Base-by-base conservation (phyloP, 495 filamentous ascomycete genomes). In the Aspergillus haitiensis region DNA sequence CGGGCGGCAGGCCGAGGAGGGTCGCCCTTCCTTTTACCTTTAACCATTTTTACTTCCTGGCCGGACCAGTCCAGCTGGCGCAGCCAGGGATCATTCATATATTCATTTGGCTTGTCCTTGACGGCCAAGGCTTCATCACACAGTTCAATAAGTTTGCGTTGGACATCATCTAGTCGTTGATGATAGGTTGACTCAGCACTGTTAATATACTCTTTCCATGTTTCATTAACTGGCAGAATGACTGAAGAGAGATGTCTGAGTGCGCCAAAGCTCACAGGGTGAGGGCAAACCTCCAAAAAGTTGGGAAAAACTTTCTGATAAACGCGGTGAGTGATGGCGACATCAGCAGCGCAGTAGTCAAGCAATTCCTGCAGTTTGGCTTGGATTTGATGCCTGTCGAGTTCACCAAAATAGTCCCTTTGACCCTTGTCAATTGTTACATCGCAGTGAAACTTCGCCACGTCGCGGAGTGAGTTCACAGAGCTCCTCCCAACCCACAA, bases 191-290 rank as follows among this genome's bases (percentile, higher is more conserved):
- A 81, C 69, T 99, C 95, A 0, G 95, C 86, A 44, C 85, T 89
- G 13, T 75, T 75, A 35, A 97, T 75, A 70, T 99, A 99, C 10
- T 81, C 76, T 55, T 92, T 80, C 95, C 95, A 99, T 0, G 87
- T 85, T 62, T 87, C 80, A 65, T 97, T 83, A 59, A 97, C 91
- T 0, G 94, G 94, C 33, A 99, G 78, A 56, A 97, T 95, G 49
- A 96, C 91, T 6, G 92, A 88, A 6, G 93, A 92, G 7, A 99
- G 81, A 72, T 97, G 92, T 44, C 95, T 84, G 33, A 98, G 81
- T 10, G 94, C 93, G 6, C 90, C 93, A 68, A 99, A 99, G 72
- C 92, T 98, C 60, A 98, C 94, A 3, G 94, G 95, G 74, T 99
- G 95, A 4, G 95, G 93, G 64, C 94, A 98, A 35, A 88, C 87